Evolutionary conservation across 2,329 filamentous ascomycete genomes (phyloP).

Genomic region (Colletotrichum karsti): DNA sequence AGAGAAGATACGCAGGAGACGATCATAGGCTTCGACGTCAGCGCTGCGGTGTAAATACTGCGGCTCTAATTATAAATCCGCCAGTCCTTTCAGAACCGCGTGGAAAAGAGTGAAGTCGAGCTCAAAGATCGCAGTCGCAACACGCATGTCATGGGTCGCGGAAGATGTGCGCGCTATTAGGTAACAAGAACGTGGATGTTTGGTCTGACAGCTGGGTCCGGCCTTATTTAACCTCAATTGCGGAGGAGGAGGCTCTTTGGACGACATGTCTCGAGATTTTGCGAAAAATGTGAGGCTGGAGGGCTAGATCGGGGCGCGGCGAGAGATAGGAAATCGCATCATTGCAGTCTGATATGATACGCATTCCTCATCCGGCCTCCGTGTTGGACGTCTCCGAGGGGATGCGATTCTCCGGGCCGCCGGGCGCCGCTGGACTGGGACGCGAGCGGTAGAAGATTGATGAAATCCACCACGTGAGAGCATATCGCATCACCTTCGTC

Average conservation of each 20-base stretch:
- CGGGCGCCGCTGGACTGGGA: not conserved
- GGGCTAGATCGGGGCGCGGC: not conserved
- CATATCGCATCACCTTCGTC: not conserved
- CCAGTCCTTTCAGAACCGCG: no score
- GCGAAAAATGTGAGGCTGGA: not conserved
- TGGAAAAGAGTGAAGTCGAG: not conserved
- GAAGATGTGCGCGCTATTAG: not conserved
- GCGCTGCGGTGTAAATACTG: no score
- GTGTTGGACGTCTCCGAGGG: conserved; percentile 11
- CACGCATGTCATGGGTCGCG: not conserved
- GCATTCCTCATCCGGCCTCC: not conserved
- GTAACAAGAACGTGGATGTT: not conserved
- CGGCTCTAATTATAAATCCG: no score
- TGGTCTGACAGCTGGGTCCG: not conserved
- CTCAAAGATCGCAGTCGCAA: not conserved
- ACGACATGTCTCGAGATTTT: not conserved
- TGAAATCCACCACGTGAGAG: not conserved
- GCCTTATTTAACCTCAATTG: not conserved
- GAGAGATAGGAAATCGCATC: not conserved
- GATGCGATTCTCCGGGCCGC: not conserved
- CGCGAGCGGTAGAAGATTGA: not conserved
- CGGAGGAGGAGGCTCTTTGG: not conserved
- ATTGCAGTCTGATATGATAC: not conserved
- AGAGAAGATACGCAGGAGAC: no score
- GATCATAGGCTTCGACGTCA: no score